Evolutionary conservation across 805 yeast species (phyloP), one percentile per base, ranked within the genome.

Genomic region (Metschnikowia amazonensis): DNA sequence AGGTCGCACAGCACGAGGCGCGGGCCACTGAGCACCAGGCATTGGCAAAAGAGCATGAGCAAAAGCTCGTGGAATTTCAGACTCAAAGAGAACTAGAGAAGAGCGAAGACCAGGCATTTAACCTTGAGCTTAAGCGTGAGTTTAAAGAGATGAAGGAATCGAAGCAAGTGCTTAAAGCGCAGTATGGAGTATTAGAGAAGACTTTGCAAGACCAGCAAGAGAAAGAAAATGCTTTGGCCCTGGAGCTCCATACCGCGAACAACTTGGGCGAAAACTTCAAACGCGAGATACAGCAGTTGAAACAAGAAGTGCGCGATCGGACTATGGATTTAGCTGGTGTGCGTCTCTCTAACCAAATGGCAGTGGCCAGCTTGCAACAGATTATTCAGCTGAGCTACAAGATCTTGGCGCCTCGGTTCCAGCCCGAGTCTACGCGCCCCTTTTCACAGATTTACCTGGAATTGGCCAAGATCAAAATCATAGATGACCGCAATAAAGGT

Each of bases 381-480:
- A 35, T 47, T n/a, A 37, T 48, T 13, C 51, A 47, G 41, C 38
- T 29, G 23, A 50, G 41, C 30, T 52, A 47, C 43, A 49, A 44
- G 29, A 40, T 34, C 11, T 45, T 52, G 25, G 43, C 45, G 9
- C 47, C 52, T 1, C 39, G 49, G n/a, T 45, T 52, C 27, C 48
- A 45, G 24, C 39, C 42, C 13, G 48, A 50, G 21, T 50, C 50
- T 11, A 44, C 52, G 30, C 46, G 48, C n/a, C 46, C 41, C 11
- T 50, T 50, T 24, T 14, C 48, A 3, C 47, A 43, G 31, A 30
- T 46, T 9, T 45, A 41, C 42, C 31, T 39, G 37, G 50, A 50
- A 5, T 41, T 43, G 29, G 32, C 47, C 14, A 40, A 38, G 11
- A 25, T 38, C 17, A 35, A 36, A 3, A 8, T 50, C 11, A 21